Evolutionary conservation across 345 rosid genomes (phyloP).

Genomic region (Syzygium aromaticum): DNA sequence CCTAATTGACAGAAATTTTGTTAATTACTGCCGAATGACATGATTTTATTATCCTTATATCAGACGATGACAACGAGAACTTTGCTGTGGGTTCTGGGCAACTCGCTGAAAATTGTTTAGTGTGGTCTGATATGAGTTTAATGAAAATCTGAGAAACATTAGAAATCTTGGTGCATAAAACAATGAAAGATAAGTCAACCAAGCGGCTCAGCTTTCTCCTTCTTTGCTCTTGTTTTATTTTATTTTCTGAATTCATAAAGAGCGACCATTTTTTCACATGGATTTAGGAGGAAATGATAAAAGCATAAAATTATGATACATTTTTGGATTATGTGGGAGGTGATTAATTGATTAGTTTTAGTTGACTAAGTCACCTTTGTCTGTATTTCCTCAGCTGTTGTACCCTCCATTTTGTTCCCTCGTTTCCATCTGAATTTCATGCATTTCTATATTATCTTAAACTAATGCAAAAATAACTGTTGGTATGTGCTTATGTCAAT

Average conservation of each 20-base stretch:
- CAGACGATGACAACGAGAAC: neutral
- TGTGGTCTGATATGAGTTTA: neutral
- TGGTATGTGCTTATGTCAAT: neutral
- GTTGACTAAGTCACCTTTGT: slow-evolving; percentile 5
- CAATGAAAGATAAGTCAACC: neutral
- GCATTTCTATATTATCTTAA: neutral
- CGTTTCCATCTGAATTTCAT: slow-evolving; percentile 3
- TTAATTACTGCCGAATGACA: neutral
- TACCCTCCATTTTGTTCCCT: slow-evolving; percentile 2
- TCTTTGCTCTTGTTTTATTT: neutral
- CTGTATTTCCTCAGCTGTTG: slow-evolving; percentile 2
- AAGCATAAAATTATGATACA: neutral
- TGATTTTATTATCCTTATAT: neutral
- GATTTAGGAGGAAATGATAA: neutral
- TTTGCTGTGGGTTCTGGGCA: neutral
- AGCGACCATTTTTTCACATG: neutral
- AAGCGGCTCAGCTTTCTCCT: neutral
- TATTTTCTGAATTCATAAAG: neutral
- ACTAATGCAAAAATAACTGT: neutral
- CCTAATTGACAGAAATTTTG: neutral
- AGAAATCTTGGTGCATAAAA: neutral
- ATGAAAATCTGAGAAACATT: neutral
- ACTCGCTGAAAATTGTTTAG: neutral
- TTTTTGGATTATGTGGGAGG: neutral
- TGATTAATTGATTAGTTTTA: neutral